Conservation (phyloP, 305 asterid species). For the Striga hermonthica region DNA sequence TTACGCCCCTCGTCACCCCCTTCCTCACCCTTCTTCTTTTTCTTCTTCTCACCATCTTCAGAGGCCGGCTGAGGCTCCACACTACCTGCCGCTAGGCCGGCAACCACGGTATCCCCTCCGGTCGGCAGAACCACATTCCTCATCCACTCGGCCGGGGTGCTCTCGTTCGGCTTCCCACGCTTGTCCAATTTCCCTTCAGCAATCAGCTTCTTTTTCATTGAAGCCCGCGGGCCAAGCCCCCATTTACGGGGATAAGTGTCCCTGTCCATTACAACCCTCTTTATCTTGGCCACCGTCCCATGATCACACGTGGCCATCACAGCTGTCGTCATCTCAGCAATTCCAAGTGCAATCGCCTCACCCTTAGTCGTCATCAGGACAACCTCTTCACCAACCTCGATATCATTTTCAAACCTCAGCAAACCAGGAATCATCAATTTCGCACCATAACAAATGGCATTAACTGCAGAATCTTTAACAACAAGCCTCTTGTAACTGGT, state of each 20-base stretch:
- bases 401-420: conserved; percentile 91
- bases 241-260: conserved; percentile 97
- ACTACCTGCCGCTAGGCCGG: conserved; percentile 66
- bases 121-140: conserved; percentile 83
- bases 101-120: conserved; percentile 74
- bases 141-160: conserved; percentile 79
- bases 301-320: conserved; percentile 98
- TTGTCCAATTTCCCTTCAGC: conserved; percentile 90
- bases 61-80: conserved; percentile 32
- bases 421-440: conserved; percentile 96
- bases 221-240: conserved; percentile 98
- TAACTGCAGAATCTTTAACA: conserved; percentile 92
- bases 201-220: conserved; percentile 87
- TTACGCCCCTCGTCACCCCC: conserved; percentile 48
- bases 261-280: conserved; percentile 99
- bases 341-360: conserved; percentile 88
- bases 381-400: conserved; percentile 84
- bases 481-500: conserved; percentile 95
- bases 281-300: conserved; percentile 93
- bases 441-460: conserved; percentile 92
- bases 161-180: conserved; percentile 81
- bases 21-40: conserved; percentile 50
- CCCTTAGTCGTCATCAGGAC: conserved; percentile 99
- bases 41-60: conserved; percentile 55
- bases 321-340: conserved; percentile 96